Conservation (phyloP, 202 grass and related monocot genomes). For the Carex sylvatica region DNA sequence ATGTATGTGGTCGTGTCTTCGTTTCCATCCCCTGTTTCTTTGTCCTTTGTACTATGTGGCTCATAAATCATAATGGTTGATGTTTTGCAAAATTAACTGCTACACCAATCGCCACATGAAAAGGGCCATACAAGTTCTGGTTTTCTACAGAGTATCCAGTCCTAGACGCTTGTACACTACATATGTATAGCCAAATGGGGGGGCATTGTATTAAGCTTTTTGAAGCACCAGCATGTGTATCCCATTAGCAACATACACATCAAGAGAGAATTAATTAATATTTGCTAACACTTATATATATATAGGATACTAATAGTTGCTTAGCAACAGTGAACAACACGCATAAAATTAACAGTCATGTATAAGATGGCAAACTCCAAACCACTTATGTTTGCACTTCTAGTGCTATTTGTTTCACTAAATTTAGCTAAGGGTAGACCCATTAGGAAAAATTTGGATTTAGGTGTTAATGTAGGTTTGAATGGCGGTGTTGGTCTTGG, state of each 20-base stretch:
- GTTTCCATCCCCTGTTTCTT: not conserved
- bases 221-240: slow-evolving; percentile 46
- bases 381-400: slow-evolving; percentile 24
- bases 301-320: slow-evolving; percentile 14
- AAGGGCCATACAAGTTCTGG: not conserved
- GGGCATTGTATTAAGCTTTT: slow-evolving; percentile 23
- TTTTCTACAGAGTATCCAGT: not conserved
- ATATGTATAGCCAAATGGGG: not conserved
- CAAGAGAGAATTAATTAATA: slow-evolving; percentile 21
- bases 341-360: not conserved
- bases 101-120: not conserved
- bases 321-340: slow-evolving; percentile 21
- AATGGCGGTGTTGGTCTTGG: slow-evolving; percentile 17
- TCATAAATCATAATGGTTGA: not conserved
- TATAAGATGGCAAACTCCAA: slow-evolving; percentile 30
- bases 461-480: slow-evolving; percentile 34
- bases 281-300: slow-evolving; percentile 36
- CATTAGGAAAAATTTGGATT: slow-evolving; percentile 37
- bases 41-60: not conserved
- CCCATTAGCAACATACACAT: slow-evolving; percentile 13
- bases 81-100: not conserved
- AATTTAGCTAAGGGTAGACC: slow-evolving; percentile 27
- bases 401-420: slow-evolving; percentile 25
- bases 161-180: not conserved
- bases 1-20: not conserved